Evolutionary conservation across 495 filamentous ascomycete species (phyloP), one percentile per base, ranked within the genome.

Genomic region (Articulospora tetracladia): DNA sequence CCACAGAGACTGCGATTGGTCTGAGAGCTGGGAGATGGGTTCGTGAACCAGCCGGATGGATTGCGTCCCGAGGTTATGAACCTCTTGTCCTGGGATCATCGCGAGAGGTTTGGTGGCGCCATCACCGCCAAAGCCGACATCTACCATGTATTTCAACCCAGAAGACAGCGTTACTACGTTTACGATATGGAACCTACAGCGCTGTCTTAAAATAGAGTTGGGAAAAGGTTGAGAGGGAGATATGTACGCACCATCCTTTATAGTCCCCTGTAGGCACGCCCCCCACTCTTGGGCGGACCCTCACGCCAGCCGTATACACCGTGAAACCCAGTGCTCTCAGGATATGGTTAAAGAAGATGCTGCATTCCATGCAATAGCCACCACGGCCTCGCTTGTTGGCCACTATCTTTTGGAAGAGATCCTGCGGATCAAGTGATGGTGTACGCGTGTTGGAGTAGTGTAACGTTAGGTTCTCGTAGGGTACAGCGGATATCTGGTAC

Each of bases 341-440:
- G 17, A 91, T 72, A 20, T 77, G 77, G 39, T 80, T 79, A 47
- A 92, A 90, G 51, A 92, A 81, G 30, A 76, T 74, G 68, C 86
- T 92, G 53, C 81, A 77, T 65, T 93, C 90, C 79, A 93, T 86
- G 72, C 88, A 93, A 64, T 92, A 91, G 0, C 90, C 77, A 2
- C 91, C 91, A n/a, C 83, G 70, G 22, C 82, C 78, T 30, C 74
- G 73, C 26, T 69, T 68, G 20, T 72, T 67, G 0, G 62, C 71
- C 23, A 92, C 79, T 25, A 93, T 78, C 69, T 92, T 92, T 1
- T 73, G 52, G 66, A 81, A 93, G 7, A 93, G 69, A 32, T 75
- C 70, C 23, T 82, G 68, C 0, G 83, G 82, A 27, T 83, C 70
- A 3, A 92, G 73, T 0, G 78, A 76, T 8, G 88, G 72, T 0